phyloP scores from a whole-genome alignment of 2,329 filamentous ascomycete species.

The Exophiala sp. region DNA sequence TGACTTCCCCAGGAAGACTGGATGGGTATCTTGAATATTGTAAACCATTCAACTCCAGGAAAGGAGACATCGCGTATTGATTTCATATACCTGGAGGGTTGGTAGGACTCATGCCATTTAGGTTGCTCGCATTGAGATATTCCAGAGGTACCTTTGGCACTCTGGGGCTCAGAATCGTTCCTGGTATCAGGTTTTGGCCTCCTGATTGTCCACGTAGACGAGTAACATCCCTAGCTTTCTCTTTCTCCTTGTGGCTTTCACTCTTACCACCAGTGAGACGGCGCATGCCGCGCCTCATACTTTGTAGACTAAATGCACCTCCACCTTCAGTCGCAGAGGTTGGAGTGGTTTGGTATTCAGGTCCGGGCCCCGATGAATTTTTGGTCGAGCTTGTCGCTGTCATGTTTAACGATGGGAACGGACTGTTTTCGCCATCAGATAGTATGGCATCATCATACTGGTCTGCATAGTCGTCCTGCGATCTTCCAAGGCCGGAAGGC shows the following conservation, averaged over 20 bases:
- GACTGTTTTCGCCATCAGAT: constrained; percentile 76
- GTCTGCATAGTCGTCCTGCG: constrained; percentile 22
- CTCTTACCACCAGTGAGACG: constrained; percentile 45
- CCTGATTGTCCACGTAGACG: constrained; percentile 39
- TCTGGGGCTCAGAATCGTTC: constrained; percentile 36
- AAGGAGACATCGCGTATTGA: not conserved
- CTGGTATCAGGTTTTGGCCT: constrained; percentile 11
- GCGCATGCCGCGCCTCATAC: constrained; percentile 46
- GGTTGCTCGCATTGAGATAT: constrained; percentile 37
- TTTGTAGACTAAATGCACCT: constrained; percentile 43
- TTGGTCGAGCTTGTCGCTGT: constrained; percentile 26
- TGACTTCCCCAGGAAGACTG: constrained; percentile 8
- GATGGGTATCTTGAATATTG: constrained; percentile 12
- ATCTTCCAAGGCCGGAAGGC: constrained; percentile 13
- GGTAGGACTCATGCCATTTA: constrained; percentile 16
- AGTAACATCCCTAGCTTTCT: constrained; percentile 41
- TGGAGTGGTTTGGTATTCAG: constrained; percentile 32
- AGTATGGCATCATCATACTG: constrained; percentile 74
- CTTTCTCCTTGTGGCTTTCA: constrained; percentile 43
- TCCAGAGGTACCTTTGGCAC: constrained; percentile 49
- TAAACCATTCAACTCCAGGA: constrained; percentile 6
- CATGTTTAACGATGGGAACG: constrained; percentile 29
- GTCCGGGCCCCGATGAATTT: constrained; percentile 13
- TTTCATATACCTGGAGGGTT: constrained; percentile 18
- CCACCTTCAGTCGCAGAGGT: constrained; percentile 30